Base-by-base conservation (phyloP, 2,329 filamentous ascomycete species). In the Xylaria sp. region DNA sequence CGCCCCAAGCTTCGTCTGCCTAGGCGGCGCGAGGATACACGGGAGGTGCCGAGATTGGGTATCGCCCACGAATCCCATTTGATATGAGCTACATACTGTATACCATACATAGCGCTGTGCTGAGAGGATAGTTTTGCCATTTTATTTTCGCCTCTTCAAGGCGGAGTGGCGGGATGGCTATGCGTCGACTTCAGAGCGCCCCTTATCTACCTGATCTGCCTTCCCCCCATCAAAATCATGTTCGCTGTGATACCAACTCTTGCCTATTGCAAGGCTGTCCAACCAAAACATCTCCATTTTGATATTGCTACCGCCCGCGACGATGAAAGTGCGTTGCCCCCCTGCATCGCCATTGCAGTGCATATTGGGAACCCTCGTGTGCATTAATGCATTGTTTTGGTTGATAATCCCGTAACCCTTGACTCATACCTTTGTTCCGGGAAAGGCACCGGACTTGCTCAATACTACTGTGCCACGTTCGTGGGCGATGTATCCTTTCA, bases 401-500 rank as follows among this genome's bases (percentile, higher is more conserved):
- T 66, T 47, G 42, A 25, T 60, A 16, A 37, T 10, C 48, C 40
- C 13, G 12, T 13, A 29, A 48, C 37, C 40, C 27, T n/a, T 69
- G 72, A 72, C 70, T 79, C 80, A 91, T 57, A 91, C 82, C 21
- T 93, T 92, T 27, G 97, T 98, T 27, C 94, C 94, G 0, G 97
- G 96, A 77, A 99, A 99, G 1, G 96, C 95, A 48, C 93, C 93
- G 67, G 88, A 92, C 81, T 98, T 98, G 80, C 93, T 98, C 66
- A 99, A 83, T 23, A 99, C 96, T 32, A 99, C 92, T 73, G 94
- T 94, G 40, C 92, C 92, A 74, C 92, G 90, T 74, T 97, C 94
- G 63, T 95, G 91, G 37, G 95, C 91, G 74, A 99, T 99, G 81
- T 99, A 99, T 48, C 97, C 96, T 82, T 98, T 99, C 93, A 99